These are phyloP conservation scores for Dorcoceras hygrometricum DNA, from an alignment of 257 asterid genomes.

Conservation along the genomic window DNA sequence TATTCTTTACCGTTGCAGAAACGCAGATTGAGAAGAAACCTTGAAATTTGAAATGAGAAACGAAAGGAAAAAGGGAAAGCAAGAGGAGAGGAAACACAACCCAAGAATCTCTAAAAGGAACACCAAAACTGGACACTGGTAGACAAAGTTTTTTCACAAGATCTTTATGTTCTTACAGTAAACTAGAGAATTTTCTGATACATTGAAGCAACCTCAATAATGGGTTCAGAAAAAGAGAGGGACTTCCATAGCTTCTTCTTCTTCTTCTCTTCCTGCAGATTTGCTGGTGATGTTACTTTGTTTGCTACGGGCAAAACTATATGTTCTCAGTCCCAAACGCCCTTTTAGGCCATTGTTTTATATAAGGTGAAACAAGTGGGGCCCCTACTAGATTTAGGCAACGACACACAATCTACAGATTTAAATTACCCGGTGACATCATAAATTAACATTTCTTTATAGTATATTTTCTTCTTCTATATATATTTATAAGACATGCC, in stretches of 20 bases:
- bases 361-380: constrained; percentile 33
- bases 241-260: constrained; percentile 12
- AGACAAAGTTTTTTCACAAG: constrained; percentile 5
- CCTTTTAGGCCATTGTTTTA: constrained; percentile 20
- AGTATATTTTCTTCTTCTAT: too few relatives aligned
- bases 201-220: constrained; percentile 23
- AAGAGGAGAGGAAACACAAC: constrained; percentile 10
- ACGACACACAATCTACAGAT: neutral
- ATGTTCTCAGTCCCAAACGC: constrained; percentile 24
- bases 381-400: constrained; percentile 23
- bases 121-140: constrained; percentile 1
- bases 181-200: constrained; percentile 1
- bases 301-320: constrained; percentile 24
- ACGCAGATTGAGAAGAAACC: neutral
- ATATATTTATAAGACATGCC: too few relatives aligned
- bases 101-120: constrained; percentile 19
- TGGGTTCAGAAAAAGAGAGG: constrained; percentile 25
- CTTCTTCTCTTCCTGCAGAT: constrained; percentile 36
- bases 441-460: too few relatives aligned
- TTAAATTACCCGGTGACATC: neutral
- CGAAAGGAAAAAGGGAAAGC: constrained; percentile 8
- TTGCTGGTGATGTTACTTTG: constrained; percentile 23
- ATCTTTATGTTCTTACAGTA: constrained; percentile 15
- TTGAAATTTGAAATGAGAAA: constrained; percentile 12
- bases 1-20: neutral